Base-by-base conservation (phyloP, 2,329 filamentous ascomycete species). In the Mollisiaceae sp. region DNA sequence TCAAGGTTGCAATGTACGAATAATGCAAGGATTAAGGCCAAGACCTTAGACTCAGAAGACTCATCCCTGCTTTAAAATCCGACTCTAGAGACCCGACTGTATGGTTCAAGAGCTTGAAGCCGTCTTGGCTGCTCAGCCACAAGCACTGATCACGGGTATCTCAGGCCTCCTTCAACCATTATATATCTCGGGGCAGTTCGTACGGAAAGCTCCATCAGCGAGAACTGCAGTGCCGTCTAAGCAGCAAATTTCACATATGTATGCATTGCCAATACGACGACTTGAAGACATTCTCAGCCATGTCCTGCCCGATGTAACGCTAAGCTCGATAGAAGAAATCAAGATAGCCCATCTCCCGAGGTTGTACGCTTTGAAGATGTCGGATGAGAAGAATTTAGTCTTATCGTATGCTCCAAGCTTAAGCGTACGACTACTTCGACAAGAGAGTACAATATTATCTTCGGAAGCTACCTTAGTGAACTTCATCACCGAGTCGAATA, bases 281-380 rank as follows among this genome's bases (percentile, higher is more conserved):
- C 67, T 77, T 15, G 75, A 74, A 65, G 73, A 74, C 24, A 71
- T 76, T 62, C 68, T 76, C 20, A 70, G 55, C 27, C 70, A 71
- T 60, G 64, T 75, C 56, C 47, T 72, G 15, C 72, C 74, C 22
- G 66, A 70, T 39, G 62, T 68, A 45, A 72, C 67, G 14, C 68
- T 77, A 11, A 70, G 65, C 39, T 65, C 70, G n/a, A 68, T 72
- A n/a, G 70, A 74, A 41, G 73, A 77, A 50, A n/a, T 75, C 8
- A 66, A 70, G 12, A 74, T 74, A n/a, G 68, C 71, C 2, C 73
- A 75, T 52, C 70, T 77, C n/a, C 56, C 73, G 55, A 71, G 74
- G 65, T 66, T 77, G 24, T 76, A 75, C 55, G 66, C 60, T 18
- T 68, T 77, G 62, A 72, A 64, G 56, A 75, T 76, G 73, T 75